These are phyloP conservation scores for Metschnikowia cerradonensis DNA, from an alignment of 805 yeast species.

Conservation along the genomic window DNA sequence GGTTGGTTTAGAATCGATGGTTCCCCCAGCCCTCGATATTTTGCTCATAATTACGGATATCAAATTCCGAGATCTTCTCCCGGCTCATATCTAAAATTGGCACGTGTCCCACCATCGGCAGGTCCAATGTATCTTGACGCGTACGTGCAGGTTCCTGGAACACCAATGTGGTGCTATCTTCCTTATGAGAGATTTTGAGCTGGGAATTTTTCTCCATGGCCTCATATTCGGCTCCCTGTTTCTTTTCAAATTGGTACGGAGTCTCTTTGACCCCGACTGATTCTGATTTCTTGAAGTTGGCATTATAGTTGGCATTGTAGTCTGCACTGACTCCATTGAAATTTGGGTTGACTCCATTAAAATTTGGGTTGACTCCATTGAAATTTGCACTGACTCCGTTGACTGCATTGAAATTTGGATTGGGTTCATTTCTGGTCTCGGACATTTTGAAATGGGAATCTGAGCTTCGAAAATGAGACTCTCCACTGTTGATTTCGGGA, in stretches of 20 bases:
- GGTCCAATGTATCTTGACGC: conserved; percentile 1
- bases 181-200: not conserved
- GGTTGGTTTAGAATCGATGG: conserved; percentile 5
- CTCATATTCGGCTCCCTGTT: not conserved
- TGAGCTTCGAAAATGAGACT: too few relatives aligned
- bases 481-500: too few relatives aligned
- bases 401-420: too few relatives aligned
- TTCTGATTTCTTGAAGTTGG: too few relatives aligned
- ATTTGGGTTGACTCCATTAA: too few relatives aligned
- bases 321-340: too few relatives aligned
- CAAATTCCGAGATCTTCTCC: conserved; percentile 4
- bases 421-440: too few relatives aligned
- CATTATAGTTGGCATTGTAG: too few relatives aligned
- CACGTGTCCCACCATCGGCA: not conserved
- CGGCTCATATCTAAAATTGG: not conserved
- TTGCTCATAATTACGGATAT: conserved; percentile 12
- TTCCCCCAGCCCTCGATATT: conserved; percentile 16
- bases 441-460: too few relatives aligned
- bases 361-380: too few relatives aligned
- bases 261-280: too few relatives aligned
- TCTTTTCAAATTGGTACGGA: not conserved
- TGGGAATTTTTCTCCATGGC: not conserved
- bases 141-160: not conserved
- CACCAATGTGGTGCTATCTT: not conserved
- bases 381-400: too few relatives aligned